A percentile compares a stretch with the other conserved stretches of the same genome.
Conservation (phyloP, 805 yeast genomes). For the Ogataea ganodermae region DNA sequence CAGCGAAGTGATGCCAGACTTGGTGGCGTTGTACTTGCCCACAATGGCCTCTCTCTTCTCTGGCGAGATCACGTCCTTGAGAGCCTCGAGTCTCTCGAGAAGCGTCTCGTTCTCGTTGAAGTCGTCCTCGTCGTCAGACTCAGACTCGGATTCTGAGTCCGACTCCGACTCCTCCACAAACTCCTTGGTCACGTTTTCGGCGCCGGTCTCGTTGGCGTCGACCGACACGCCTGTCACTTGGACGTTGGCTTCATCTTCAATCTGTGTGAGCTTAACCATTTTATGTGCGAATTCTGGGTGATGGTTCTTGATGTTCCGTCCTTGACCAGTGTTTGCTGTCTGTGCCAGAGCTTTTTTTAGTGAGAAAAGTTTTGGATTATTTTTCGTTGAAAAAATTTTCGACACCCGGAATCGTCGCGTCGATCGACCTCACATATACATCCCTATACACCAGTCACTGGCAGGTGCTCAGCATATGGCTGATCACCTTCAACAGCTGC, state of each 20-base stretch:
- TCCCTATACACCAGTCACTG: slow-evolving; percentile 27
- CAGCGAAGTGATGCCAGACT: slow-evolving; percentile 46
- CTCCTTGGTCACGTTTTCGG: slow-evolving; percentile 32
- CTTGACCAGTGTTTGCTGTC: too few species aligned
- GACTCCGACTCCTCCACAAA: slow-evolving; percentile 37
- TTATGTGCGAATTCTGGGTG: slow-evolving; percentile 12
- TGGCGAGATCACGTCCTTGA: slow-evolving; percentile 91
- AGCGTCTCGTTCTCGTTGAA: slow-evolving; percentile 84
- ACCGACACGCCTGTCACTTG: slow-evolving; percentile 15
- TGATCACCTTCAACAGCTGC: slow-evolving; percentile 85
- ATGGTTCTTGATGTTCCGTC: too few species aligned
- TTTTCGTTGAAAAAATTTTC: slow-evolving; percentile 12
- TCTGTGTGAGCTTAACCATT: slow-evolving; percentile 78
- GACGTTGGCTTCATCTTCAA: slow-evolving; percentile 53
- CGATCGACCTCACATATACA: neutral
- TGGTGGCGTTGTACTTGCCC: slow-evolving; percentile 30
- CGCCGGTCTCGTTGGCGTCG: slow-evolving; percentile 15
- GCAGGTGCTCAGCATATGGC: slow-evolving; percentile 89
- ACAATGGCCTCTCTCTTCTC: slow-evolving; percentile 62
- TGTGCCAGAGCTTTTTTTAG: neutral
- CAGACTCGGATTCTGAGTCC: slow-evolving; percentile 44
- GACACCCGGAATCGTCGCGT: neutral
- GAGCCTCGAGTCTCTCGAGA: slow-evolving; percentile 83
- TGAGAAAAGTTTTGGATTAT: slow-evolving; percentile 1
- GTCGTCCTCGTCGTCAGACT: slow-evolving; percentile 67